Evolutionary conservation across 2,329 filamentous ascomycete species (phyloP), one percentile per base, ranked within the genome.

Genomic region (Sordariomycetes sp.): DNA sequence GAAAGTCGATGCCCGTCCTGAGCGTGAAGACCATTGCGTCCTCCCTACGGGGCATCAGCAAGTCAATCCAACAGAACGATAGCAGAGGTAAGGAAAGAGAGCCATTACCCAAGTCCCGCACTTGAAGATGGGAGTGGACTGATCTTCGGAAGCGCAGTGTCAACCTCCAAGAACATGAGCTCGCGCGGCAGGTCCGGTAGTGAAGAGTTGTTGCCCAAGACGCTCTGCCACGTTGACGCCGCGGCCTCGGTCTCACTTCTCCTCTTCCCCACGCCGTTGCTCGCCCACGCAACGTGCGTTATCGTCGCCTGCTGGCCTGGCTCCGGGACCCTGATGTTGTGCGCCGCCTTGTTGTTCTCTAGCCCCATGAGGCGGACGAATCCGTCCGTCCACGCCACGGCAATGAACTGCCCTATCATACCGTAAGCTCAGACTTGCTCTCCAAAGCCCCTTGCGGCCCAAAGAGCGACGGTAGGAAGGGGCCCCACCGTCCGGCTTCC

Each of bases 311-410:
- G 22, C 32, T 57, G 51, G 52, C 70, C 70, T 60, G 65, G 64
- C 48, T 69, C 70, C 53, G 74, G 74, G 57, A 84, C 72, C 17
- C 70, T 70, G 64, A 89, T 85, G 64, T 87, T 82, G 67, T 94
- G 87, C 22, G 90, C 83, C 13, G 86, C 81, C 70, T 92, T 95
- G 68, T 84, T 87, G 63, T 83, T 91, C 68, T 94, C 90, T 24
- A 90, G 73, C 60, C 87, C 87, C 67, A 92, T 80, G 39, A 95
- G 72, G 59, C 89, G 84, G 22, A 94, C 81, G 7, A 81, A 80
- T 32, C 88, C 87, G 72, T 95, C 89, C 62, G 81, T 89, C 84
- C 89, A 95, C 52, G 84, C 89, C 15, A 94, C 82, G 15, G 90
- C 90, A 57, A 96, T 78, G 50, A 89, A 83, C 61, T 89, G 86